These are phyloP conservation scores for baker's yeast (Saccharomyces cerevisiae) DNA, from an alignment of 805 yeast genomes.

Conservation along the genomic window DNA sequence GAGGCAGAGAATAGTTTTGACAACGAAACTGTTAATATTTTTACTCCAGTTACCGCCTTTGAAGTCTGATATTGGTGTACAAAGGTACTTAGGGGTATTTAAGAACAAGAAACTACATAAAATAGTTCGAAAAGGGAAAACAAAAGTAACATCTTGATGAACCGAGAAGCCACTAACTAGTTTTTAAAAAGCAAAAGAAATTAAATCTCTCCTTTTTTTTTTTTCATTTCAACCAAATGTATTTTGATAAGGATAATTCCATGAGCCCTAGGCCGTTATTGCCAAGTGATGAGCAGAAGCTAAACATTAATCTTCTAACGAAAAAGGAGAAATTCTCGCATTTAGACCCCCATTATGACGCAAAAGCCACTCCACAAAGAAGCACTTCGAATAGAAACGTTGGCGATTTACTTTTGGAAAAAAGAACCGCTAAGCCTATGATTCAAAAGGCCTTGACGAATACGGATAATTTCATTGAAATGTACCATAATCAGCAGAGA, in stretches of 20 bases:
- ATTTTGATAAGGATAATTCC: slow-evolving; percentile 3
- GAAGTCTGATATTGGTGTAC: neutral
- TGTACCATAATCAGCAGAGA: slow-evolving; percentile 4
- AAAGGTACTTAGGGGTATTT: neutral
- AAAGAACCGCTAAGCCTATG: neutral
- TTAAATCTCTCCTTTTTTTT: neutral
- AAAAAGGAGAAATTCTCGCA: neutral
- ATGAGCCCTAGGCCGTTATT: slow-evolving; percentile 20
- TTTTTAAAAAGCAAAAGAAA: neutral
- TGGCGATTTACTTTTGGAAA: slow-evolving; percentile 6
- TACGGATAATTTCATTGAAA: slow-evolving; percentile 26
- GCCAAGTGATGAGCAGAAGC: slow-evolving; percentile 24
- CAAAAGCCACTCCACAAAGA: slow-evolving; percentile 6
- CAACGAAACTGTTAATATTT: neutral
- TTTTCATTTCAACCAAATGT: neutral
- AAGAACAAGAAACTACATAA: neutral
- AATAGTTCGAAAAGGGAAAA: neutral
- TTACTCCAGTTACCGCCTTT: neutral
- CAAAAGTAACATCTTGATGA: neutral
- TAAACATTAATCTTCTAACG: slow-evolving; percentile 3
- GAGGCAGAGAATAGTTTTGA: neutral
- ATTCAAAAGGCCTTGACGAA: slow-evolving; percentile 27
- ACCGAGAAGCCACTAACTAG: neutral
- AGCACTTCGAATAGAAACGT: slow-evolving; percentile 21
- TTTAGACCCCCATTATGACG: neutral